Conservation (phyloP, 176 grass and related monocot species). For the Hyparrhenia diplandra region DNA sequence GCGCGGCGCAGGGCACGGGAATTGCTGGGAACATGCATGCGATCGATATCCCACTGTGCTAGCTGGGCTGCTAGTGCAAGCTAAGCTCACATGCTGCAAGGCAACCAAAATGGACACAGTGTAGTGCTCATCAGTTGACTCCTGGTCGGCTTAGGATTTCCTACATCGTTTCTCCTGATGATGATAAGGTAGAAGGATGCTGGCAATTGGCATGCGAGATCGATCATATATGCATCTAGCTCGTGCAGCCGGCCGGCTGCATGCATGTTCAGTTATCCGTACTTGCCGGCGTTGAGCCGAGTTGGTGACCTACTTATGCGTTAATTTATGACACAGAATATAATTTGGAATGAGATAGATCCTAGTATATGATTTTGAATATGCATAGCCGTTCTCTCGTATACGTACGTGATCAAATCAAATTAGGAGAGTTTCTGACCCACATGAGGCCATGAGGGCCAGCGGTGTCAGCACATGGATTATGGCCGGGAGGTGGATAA, state of each 20-base stretch:
- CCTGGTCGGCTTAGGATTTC: neutral
- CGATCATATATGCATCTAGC: neutral
- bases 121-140: no score
- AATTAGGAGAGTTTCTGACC: neutral
- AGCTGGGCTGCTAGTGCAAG: neutral
- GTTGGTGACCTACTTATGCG: slow-evolving; percentile 2
- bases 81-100: slow-evolving; percentile 7
- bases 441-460: slow-evolving; percentile 32
- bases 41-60: neutral
- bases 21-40: slow-evolving; percentile 33
- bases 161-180: neutral
- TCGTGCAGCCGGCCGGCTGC: neutral
- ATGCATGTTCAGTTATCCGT: slow-evolving; percentile 36
- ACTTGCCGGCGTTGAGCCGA: slow-evolving; percentile 11
- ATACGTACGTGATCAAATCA: neutral
- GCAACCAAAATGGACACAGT: neutral
- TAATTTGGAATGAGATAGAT: neutral
- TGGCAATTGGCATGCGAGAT: neutral
- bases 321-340: neutral
- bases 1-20: slow-evolving; percentile 8
- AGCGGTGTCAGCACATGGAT: slow-evolving; percentile 44
- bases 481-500: slow-evolving; percentile 19
- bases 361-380: slow-evolving; percentile 20
- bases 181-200: neutral
- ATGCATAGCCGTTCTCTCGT: neutral